Evolutionary conservation across 768 basidiomycete genomes (phyloP).

Genomic region (Auricularia sp.): DNA sequence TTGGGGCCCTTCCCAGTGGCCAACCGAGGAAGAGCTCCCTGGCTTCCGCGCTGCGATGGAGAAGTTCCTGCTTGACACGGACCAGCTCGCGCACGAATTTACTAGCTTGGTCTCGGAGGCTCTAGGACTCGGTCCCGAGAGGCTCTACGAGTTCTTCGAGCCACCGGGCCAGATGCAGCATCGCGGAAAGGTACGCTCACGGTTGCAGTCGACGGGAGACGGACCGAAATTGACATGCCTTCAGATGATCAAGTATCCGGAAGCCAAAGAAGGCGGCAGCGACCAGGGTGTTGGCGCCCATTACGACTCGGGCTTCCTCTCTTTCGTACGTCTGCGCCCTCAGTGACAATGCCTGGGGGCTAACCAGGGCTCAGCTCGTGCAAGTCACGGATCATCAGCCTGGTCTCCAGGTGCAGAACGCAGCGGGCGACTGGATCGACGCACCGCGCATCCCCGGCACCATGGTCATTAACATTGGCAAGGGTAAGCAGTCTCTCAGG

Average conservation of each 20-base stretch:
- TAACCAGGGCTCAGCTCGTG: constrained; percentile 39
- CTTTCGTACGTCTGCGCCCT: constrained; percentile 42
- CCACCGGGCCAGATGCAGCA: constrained; percentile 55
- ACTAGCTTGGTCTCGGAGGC: constrained; percentile 56
- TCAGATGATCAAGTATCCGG: constrained; percentile 64
- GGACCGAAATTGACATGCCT: background rate
- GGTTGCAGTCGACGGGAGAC: background rate
- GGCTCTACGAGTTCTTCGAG: constrained; percentile 56
- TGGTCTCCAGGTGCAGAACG: constrained; percentile 76
- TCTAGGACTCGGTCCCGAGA: constrained; percentile 51
- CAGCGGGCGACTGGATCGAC: constrained; percentile 73
- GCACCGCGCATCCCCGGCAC: constrained; percentile 68
- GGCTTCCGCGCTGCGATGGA: constrained; percentile 53
- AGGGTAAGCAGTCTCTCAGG: constrained; percentile 33
- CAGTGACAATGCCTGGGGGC: background rate
- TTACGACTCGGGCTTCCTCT: constrained; percentile 74
- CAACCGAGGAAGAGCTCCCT: constrained; percentile 56
- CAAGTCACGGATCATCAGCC: constrained; percentile 72
- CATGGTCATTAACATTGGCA: constrained; percentile 75
- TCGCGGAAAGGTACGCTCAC: constrained; percentile 41
- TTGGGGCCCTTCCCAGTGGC: constrained; percentile 55
- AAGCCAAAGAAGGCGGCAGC: constrained; percentile 22
- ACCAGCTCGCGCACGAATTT: constrained; percentile 51
- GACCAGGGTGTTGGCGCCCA: constrained; percentile 80
- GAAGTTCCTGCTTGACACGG: constrained; percentile 50